Evolutionary conservation across 2,329 filamentous ascomycete species (phyloP).

Genomic region (Madurella fahalii): DNA sequence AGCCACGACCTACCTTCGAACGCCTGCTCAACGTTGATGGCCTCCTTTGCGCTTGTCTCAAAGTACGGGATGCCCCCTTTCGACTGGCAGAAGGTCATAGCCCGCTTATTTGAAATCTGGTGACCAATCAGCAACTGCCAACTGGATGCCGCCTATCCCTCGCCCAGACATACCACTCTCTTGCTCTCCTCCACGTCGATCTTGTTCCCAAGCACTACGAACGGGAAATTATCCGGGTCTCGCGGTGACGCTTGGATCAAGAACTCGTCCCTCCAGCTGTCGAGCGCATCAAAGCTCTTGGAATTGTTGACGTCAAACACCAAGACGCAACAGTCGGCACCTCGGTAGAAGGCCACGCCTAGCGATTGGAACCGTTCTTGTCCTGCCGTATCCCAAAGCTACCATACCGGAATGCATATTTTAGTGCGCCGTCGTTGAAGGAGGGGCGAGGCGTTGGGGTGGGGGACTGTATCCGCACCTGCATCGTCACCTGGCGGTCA

Average conservation of each 20-base stretch:
- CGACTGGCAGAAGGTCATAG: slow-evolving; percentile 95
- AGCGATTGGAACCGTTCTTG: slow-evolving; percentile 97
- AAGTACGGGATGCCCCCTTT: slow-evolving; percentile 98
- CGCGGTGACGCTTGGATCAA: slow-evolving; percentile 94
- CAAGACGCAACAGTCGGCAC: slow-evolving; percentile 94
- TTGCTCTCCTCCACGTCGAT: slow-evolving; percentile 98
- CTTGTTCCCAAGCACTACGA: slow-evolving; percentile 98
- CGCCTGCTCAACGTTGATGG: slow-evolving; percentile 88
- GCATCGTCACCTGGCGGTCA: slow-evolving; percentile 96
- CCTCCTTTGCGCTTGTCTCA: slow-evolving; percentile 98
- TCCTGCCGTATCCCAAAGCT: slow-evolving; percentile 97
- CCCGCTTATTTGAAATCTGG: slow-evolving; percentile 88
- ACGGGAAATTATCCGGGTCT: slow-evolving; percentile 96
- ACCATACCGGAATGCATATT: slow-evolving; percentile 13
- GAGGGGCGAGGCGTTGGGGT: background rate
- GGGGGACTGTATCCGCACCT: slow-evolving; percentile 36
- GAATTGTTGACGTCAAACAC: slow-evolving; percentile 99
- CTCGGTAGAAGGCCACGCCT: slow-evolving; percentile 94
- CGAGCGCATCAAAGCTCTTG: slow-evolving; percentile 97
- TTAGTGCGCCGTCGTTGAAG: background rate
- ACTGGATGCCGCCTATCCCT: background rate
- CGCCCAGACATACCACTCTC: slow-evolving; percentile 63
- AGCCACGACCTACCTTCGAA: slow-evolving; percentile 54
- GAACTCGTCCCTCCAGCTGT: slow-evolving; percentile 98
- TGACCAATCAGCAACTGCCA: background rate